phyloP scores from a whole-genome alignment of 257 asterid genomes.

The Solanum sitiens region DNA sequence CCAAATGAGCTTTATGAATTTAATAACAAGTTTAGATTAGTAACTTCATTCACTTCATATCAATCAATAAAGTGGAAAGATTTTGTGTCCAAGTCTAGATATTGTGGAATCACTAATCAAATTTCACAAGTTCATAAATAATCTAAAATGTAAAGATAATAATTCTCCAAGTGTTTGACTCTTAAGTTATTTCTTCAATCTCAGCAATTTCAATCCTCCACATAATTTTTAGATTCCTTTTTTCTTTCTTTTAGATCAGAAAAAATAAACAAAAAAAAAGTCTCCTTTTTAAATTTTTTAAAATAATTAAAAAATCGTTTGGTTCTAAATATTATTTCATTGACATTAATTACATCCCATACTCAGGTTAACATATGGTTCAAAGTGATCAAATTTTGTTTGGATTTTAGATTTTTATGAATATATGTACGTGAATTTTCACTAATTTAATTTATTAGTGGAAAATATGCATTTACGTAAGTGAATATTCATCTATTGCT shows the following conservation, averaged over 20 bases:
- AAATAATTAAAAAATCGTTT: not conserved
- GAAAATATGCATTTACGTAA: not conserved
- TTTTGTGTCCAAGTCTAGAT: not conserved
- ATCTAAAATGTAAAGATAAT: not conserved
- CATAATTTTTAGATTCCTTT: not conserved
- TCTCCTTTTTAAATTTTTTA: not conserved
- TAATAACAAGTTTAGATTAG: rapidly evolving
- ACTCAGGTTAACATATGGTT: not conserved
- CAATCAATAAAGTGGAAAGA: not conserved
- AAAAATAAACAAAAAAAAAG: not conserved
- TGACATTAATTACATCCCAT: not conserved
- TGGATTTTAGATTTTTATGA: not conserved
- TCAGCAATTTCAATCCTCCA: not conserved
- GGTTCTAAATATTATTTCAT: not conserved
- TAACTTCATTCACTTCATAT: not conserved
- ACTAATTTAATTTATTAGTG: not conserved
- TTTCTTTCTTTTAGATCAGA: not conserved
- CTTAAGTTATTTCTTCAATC: not conserved
- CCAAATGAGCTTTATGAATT: not conserved
- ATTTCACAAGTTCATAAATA: not conserved
- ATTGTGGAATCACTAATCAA: not conserved
- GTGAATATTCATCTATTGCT: not conserved
- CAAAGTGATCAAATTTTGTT: not conserved
- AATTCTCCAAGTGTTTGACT: not conserved
- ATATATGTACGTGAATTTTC: not conserved